Base-by-base conservation (phyloP, 2,329 filamentous ascomycete genomes). In the Verticillium klebahnii region DNA sequence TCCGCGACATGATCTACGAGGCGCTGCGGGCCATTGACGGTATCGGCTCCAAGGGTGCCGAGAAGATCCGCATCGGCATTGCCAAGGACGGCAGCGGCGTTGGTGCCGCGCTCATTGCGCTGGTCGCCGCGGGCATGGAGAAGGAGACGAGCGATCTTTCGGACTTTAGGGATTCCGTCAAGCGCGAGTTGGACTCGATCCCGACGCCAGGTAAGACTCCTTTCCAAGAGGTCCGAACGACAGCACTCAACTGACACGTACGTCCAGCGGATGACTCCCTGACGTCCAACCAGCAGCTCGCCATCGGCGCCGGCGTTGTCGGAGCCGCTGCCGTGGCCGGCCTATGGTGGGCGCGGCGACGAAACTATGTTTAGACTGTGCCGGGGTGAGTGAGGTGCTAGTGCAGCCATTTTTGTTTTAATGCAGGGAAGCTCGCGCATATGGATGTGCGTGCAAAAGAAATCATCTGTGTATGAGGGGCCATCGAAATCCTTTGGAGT, bases 51-150 rank as follows among this genome's bases (percentile, higher is more conserved):
- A 80, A 84, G 62, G 93, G 93, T 12, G 93, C 96, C 67, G 89
- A 91, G 78, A 91, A 88, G 77, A 91, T 99, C 67, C 85, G 92
- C 62, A 97, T 99, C 70, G 95, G 94, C 25, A 95, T 98, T 71
- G 95, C 95, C 65, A 97, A 97, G 82, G 95, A 99, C 73, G 95
- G 95, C 57, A 88, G 84, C 66, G 88, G 89, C 59, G 91, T 97
- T n/a, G 95, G 95, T 60, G 95, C 95, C 3, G 95, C 95, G 50
- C 79, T 99, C 69, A 98, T 98, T 76, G 95, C 95, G 59, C 84
- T 97, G 58, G 91, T 97, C 32, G 94, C 94, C 1, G 90, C 90
- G 1, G 80, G 83, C 70, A 86, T 83, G 79, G 83, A 87, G 75
- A 82, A 83, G 75, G 72, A 72, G 63, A 61, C 70, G 2, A 80